Percentiles rank a stretch among this genome's conserved stretches.
phyloP scores from a whole-genome alignment of 768 basidiomycete genomes.

The Phlebiopsis gigantea region DNA sequence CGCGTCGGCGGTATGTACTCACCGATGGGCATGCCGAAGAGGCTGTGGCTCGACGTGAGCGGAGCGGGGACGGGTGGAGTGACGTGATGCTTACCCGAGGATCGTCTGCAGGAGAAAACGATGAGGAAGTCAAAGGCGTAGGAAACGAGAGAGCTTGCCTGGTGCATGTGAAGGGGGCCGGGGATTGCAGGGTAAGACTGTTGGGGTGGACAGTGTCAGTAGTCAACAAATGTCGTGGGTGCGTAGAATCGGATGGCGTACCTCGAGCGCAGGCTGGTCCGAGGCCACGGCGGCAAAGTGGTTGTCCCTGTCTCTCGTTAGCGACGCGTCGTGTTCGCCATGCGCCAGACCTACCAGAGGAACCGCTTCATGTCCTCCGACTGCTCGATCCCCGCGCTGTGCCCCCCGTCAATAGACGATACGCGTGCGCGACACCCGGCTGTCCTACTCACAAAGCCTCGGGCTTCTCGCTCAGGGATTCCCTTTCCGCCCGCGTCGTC shows the following conservation, averaged over 20 bases:
- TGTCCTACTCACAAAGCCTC: slow-evolving; percentile 58
- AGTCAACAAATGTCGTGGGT: neutral
- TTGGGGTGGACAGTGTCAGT: neutral
- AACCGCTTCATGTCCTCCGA: slow-evolving; percentile 67
- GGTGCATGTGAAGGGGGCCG: slow-evolving; percentile 46
- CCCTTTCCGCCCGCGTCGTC: slow-evolving; percentile 38
- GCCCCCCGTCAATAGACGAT: neutral
- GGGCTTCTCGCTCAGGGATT: slow-evolving; percentile 34
- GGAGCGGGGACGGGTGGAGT: neutral
- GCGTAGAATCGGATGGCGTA: slow-evolving; percentile 18
- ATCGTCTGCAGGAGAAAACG: slow-evolving; percentile 39
- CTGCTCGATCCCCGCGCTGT: slow-evolving; percentile 64
- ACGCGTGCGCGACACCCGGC: neutral
- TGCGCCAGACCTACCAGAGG: slow-evolving; percentile 43
- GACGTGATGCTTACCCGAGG: slow-evolving; percentile 37
- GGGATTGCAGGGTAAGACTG: slow-evolving; percentile 34
- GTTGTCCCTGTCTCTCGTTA: slow-evolving; percentile 46
- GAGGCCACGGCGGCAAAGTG: slow-evolving; percentile 68
- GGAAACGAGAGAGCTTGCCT: slow-evolving; percentile 30
- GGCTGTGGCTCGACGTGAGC: slow-evolving; percentile 26
- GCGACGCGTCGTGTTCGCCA: no score
- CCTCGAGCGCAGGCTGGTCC: slow-evolving; percentile 64
- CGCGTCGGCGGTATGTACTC: slow-evolving; percentile 10
- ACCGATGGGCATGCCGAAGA: slow-evolving; percentile 74
- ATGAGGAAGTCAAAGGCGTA: neutral